Percentiles rank a stretch among this genome's conserved stretches.
These are phyloP conservation scores for Cicer yamashitae DNA, from an alignment of 306 rosid species.

Conservation along the genomic window DNA sequence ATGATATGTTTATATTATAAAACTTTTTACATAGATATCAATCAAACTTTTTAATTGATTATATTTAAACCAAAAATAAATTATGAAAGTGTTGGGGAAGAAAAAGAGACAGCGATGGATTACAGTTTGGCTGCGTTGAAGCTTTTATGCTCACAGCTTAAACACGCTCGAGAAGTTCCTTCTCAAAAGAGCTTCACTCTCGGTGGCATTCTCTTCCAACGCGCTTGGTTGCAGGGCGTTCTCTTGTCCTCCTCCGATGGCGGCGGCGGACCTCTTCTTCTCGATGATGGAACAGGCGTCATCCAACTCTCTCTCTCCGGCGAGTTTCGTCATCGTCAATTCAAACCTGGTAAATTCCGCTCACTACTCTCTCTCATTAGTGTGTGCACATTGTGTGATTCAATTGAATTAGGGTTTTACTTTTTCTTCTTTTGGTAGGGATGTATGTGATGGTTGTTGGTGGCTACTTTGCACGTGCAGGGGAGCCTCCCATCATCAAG, in stretches of 20 bases:
- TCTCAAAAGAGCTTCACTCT: constrained; percentile 55
- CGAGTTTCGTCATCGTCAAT: constrained; percentile 60
- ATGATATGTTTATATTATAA: no score
- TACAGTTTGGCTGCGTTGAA: constrained; percentile 78
- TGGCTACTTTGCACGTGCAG: constrained; percentile 51
- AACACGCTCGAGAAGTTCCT: constrained; percentile 55
- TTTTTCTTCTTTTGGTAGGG: constrained; percentile 49
- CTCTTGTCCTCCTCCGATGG: constrained; percentile 53
- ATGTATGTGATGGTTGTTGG: constrained; percentile 94
- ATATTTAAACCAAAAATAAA: no score
- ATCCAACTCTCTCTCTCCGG: constrained; percentile 62
- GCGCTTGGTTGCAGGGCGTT: constrained; percentile 82
- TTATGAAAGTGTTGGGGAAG: background rate
- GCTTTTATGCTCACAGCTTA: constrained; percentile 62
- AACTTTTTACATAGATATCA: no score
- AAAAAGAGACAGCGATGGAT: constrained; percentile 57
- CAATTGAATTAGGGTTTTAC: background rate
- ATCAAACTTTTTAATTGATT: no score
- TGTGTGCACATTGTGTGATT: background rate
- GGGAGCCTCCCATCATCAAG: constrained; percentile 63
- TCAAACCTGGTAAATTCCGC: constrained; percentile 57
- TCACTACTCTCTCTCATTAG: background rate
- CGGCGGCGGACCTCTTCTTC: constrained; percentile 47
- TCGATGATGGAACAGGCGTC: constrained; percentile 83
- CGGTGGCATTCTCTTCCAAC: constrained; percentile 82